Evolutionary conservation across 2,329 filamentous ascomycete species (phyloP).

Genomic region (Ceratocystis colombiana): DNA sequence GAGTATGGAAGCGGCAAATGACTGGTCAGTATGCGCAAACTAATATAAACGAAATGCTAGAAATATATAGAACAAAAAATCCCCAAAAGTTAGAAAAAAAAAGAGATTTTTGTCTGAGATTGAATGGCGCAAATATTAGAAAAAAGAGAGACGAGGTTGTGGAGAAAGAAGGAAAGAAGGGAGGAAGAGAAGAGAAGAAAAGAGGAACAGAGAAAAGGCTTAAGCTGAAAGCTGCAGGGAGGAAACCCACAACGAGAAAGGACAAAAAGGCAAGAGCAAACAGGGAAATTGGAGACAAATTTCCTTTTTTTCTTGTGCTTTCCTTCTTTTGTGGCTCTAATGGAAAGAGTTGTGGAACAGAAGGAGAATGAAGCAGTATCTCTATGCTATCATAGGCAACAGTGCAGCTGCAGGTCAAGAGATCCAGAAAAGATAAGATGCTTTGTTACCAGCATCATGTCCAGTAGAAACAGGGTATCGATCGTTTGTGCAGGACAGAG

Average conservation of each 20-base stretch:
- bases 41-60: neutral
- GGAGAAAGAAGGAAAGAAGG: neutral
- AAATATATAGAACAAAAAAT: neutral
- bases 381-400: no score
- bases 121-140: neutral
- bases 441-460: no score
- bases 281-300: slow-evolving; percentile 11
- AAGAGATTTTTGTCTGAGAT: neutral
- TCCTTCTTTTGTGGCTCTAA: neutral
- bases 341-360: neutral
- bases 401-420: neutral
- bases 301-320: slow-evolving; percentile 4
- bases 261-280: slow-evolving; percentile 12
- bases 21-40: neutral
- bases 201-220: neutral
- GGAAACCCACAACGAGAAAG: neutral
- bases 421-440: neutral
- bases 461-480: no score
- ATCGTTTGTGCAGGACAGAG: neutral
- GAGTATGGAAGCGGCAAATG: neutral
- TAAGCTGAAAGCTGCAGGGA: neutral
- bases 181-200: neutral
- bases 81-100: neutral
- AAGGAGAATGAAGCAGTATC: neutral
- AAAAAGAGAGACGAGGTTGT: neutral